Conservation (phyloP, 1,284 basidiomycete species). For the Vanrija sp. region DNA sequence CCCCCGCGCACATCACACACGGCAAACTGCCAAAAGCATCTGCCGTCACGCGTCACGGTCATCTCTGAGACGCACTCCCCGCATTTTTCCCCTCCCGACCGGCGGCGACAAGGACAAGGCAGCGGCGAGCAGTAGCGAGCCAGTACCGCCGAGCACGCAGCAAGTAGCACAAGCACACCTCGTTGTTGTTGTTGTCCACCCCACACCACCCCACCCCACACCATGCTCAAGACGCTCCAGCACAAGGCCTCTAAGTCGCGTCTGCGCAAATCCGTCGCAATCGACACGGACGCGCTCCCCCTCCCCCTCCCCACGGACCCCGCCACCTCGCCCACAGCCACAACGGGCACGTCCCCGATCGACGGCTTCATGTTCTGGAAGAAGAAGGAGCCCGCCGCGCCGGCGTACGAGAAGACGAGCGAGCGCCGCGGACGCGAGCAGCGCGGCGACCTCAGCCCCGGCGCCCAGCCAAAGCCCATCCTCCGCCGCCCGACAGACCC, state of each 20-base stretch:
- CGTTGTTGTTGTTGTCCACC: no score
- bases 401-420: not conserved
- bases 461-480: not conserved
- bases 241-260: constrained; percentile 12
- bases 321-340: not conserved
- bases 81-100: no score
- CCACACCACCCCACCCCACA: not conserved
- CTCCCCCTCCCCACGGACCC: not conserved
- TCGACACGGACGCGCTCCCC: not conserved
- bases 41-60: no score
- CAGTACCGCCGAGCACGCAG: no score
- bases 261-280: constrained; percentile 9
- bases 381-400: not conserved
- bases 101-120: no score
- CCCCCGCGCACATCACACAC: no score
- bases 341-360: not conserved
- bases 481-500: not conserved
- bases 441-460: not conserved
- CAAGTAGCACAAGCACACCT: no score
- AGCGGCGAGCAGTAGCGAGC: no score
- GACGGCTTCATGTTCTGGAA: constrained; percentile 6
- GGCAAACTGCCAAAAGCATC: no score
- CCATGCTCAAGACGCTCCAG: constrained; percentile 10
- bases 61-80: no score
- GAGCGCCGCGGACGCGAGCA: no score